Conservation (phyloP, 139 green algal genomes). For the Chlorella vulgaris region DNA sequence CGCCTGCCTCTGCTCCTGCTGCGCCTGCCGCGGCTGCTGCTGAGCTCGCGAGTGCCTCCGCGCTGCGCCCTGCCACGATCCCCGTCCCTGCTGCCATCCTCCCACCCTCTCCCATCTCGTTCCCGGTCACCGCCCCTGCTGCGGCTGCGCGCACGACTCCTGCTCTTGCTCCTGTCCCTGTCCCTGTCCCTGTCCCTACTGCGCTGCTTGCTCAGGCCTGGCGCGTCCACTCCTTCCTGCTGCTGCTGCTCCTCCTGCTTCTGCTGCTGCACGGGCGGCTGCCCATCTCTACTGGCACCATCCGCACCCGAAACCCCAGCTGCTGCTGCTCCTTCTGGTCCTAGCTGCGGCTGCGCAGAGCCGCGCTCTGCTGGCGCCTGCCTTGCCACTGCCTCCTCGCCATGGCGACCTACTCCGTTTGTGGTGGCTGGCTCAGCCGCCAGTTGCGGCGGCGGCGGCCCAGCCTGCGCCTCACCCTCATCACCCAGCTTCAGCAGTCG, state of each 20-base stretch:
- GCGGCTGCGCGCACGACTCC: not conserved
- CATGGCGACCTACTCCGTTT: too few species aligned
- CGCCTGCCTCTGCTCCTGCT: too few species aligned
- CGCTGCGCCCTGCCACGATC: too few species aligned
- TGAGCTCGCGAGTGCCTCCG: too few species aligned
- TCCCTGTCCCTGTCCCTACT: not conserved
- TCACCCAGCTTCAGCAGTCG: conserved; percentile 1
- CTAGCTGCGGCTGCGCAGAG: too few species aligned
- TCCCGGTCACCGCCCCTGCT: too few species aligned
- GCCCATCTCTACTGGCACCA: not conserved
- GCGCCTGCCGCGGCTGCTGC: not conserved
- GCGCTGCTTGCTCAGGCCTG: not conserved
- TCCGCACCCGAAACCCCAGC: not conserved
- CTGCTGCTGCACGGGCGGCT: not conserved
- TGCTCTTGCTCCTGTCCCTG: not conserved
- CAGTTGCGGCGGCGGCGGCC: too few species aligned
- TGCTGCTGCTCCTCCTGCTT: not conserved
- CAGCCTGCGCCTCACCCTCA: not conserved
- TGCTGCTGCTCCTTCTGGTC: not conserved
- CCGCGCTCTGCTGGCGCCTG: too few species aligned
- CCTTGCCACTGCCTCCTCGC: too few species aligned
- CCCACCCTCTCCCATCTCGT: too few species aligned
- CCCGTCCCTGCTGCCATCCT: too few species aligned
- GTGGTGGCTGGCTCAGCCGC: too few species aligned
- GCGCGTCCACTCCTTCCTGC: not conserved